Evolutionary conservation across 2,329 filamentous ascomycete genomes (phyloP).

Genomic region (Aspergillus ochraceoroseus): DNA sequence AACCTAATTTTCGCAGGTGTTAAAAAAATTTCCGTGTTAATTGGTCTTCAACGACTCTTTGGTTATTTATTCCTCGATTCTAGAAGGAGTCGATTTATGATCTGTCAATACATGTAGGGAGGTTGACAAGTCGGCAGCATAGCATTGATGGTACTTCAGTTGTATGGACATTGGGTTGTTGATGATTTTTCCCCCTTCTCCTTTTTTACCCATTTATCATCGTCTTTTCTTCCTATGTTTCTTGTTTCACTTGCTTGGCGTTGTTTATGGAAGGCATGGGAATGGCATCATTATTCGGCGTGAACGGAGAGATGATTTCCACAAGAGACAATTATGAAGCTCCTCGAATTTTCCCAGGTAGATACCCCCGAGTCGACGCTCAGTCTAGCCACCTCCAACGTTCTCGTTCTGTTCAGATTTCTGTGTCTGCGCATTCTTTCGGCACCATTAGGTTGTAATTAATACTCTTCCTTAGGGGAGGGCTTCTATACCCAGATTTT

Average conservation of each 20-base stretch:
- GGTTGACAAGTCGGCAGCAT: constrained; percentile 27
- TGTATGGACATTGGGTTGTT: constrained; percentile 26
- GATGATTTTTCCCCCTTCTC: constrained; percentile 17
- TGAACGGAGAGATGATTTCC: constrained; percentile 39
- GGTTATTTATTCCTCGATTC: constrained; percentile 17
- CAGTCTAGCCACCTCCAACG: constrained; percentile 40
- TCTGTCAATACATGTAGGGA: constrained; percentile 21
- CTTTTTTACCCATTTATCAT: constrained; percentile 9
- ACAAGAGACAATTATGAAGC: constrained; percentile 37
- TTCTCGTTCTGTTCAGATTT: constrained; percentile 26
- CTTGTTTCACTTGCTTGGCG: constrained; percentile 21
- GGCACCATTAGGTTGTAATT: too few species aligned
- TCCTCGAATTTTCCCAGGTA: constrained; percentile 46
- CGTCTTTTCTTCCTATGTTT: constrained; percentile 24
- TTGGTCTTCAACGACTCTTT: constrained; percentile 7
- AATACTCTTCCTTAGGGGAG: too few species aligned
- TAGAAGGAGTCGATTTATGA: constrained; percentile 19
- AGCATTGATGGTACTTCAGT: constrained; percentile 29
- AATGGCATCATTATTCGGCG: constrained; percentile 40
- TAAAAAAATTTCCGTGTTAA: constrained; percentile 18
- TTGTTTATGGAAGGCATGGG: constrained; percentile 38
- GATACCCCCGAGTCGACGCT: constrained; percentile 50
- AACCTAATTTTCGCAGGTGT: constrained; percentile 32
- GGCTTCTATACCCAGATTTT: too few species aligned
- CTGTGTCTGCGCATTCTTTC: constrained; percentile 5